phyloP scores from a whole-genome alignment of 805 yeast species.

The Isabelozyma gotoi region DNA sequence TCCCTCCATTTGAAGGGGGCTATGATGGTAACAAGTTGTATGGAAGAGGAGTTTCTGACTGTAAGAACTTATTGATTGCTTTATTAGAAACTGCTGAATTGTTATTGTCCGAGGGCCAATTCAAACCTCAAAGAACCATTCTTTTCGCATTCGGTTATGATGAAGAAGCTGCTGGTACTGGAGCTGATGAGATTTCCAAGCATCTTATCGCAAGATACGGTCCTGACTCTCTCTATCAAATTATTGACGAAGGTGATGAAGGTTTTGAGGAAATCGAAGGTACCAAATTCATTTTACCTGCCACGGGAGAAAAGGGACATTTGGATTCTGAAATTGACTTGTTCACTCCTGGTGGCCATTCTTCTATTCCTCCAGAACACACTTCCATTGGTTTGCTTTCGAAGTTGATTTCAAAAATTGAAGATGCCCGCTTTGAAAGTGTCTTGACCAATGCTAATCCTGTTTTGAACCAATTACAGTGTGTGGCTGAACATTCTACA shows the following conservation, averaged over 20 bases:
- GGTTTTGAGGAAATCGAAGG: conserved; percentile 52
- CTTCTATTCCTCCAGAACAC: conserved; percentile 76
- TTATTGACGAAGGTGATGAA: conserved; percentile 68
- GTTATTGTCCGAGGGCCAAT: conserved; percentile 47
- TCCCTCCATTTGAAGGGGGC: conserved; percentile 59
- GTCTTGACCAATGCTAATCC: conserved; percentile 45
- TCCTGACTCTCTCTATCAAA: conserved; percentile 52
- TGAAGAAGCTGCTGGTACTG: conserved; percentile 74
- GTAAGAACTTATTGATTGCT: conserved; percentile 68
- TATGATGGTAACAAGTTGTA: conserved; percentile 66
- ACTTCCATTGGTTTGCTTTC: conserved; percentile 71
- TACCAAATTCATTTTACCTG: conserved; percentile 55
- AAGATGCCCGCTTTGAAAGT: conserved; percentile 34
- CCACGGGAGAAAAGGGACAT: conserved; percentile 49
- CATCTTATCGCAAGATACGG: conserved; percentile 58
- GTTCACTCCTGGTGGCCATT: conserved; percentile 73
- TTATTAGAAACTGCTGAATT: conserved; percentile 66
- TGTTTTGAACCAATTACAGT: conserved; percentile 40
- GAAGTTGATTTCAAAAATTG: conserved; percentile 38
- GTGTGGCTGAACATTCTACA: conserved; percentile 45
- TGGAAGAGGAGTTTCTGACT: conserved; percentile 81
- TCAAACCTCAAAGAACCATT: conserved; percentile 58
- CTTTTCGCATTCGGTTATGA: conserved; percentile 73
- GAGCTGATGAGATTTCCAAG: conserved; percentile 54
- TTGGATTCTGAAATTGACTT: conserved; percentile 49